Evolutionary conservation across 1,139 yeast genomes (phyloP), one percentile per base, ranked within the genome.

Genomic region (Hansenula sp.): DNA sequence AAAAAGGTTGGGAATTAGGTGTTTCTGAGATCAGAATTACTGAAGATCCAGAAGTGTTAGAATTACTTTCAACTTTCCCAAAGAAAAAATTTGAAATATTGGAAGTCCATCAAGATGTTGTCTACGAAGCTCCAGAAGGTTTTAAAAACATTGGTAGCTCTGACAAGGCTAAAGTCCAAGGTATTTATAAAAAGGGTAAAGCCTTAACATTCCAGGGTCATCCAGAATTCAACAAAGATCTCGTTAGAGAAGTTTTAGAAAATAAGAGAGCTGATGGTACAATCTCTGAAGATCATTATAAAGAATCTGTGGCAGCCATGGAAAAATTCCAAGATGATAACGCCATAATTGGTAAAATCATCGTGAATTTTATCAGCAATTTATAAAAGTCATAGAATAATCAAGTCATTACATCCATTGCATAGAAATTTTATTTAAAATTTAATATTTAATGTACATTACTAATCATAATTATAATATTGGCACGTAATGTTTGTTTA

Each of bases 131-230:
- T 2, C 78, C 82, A 3, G 47, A 45, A 11, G 70, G 60, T 5
- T 71, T 73, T 36, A 60, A 60, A 35, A 60, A 71, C 47, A 56
- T 79, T 49, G 87, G 88, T 1, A 61, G 73, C 6, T 75, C 82
- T 11, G 62, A 66, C 0, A 67, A 63, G 36, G 82, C 94, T 48
- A 56, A 62, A 1, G 64, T 77, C 28, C 96, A 89, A 56, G 85
- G 95, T 43, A 77, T 71, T 48, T 78, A 75, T 47, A 68, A 64
- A 44, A 63, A 66, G 8, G 45, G 66, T 18, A 67, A 68, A 39
- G 44, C 82, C 4, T 64, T 87, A 34, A 77, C 94, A 0, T 77
- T 87, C 52, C 97, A 89, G 59, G 96, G 96, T 1, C 97, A 89
- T 56, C 96, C 97, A 0, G 97, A 89, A 57, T 88, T 85, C 53